Percentiles rank a stretch among this genome's conserved stretches.
phyloP scores from a whole-genome alignment of 2,329 filamentous ascomycete genomes.

The Botryosphaeria dothidea region DNA sequence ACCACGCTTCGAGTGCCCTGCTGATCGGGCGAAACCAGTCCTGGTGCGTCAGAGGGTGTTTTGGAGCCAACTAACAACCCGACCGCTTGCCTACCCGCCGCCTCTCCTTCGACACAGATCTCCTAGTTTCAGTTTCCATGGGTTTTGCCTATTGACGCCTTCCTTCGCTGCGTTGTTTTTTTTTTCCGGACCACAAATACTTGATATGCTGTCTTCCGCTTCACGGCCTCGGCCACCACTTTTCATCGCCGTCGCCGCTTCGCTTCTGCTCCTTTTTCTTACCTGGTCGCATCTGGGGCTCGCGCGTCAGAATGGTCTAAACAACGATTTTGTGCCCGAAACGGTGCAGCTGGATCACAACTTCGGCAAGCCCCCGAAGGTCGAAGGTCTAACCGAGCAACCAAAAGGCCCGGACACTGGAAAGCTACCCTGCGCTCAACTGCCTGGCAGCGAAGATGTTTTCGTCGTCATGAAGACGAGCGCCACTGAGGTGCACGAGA shows the following conservation, averaged over 20 bases:
- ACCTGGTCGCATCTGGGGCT: constrained; percentile 14
- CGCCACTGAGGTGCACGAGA: constrained; percentile 59
- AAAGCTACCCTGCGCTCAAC: constrained; percentile 29
- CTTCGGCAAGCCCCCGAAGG: constrained; percentile 7
- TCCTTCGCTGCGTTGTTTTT: neutral
- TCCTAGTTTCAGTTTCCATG: constrained; percentile 3
- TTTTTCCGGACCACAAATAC: neutral
- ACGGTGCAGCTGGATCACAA: constrained; percentile 17
- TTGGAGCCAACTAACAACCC: neutral
- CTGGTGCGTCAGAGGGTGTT: neutral
- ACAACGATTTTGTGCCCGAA: constrained; percentile 16
- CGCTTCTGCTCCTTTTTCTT: constrained; percentile 10
- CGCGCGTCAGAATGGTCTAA: constrained; percentile 1
- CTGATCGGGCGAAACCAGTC: neutral
- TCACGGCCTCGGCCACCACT: constrained; percentile 13
- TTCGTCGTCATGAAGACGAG: constrained; percentile 62
- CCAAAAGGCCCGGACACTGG: neutral
- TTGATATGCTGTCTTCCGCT: constrained; percentile 14
- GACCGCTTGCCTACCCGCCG: neutral
- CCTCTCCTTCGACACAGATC: neutral
- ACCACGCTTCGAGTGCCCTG: neutral
- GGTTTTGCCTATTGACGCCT: neutral
- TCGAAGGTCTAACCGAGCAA: constrained; percentile 4
- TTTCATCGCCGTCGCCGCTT: constrained; percentile 18
- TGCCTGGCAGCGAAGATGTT: constrained; percentile 49